Percentiles rank a stretch among this genome's conserved stretches.
phyloP scores from a whole-genome alignment of 2,329 filamentous ascomycete genomes.

The Cytospora piceicola region DNA sequence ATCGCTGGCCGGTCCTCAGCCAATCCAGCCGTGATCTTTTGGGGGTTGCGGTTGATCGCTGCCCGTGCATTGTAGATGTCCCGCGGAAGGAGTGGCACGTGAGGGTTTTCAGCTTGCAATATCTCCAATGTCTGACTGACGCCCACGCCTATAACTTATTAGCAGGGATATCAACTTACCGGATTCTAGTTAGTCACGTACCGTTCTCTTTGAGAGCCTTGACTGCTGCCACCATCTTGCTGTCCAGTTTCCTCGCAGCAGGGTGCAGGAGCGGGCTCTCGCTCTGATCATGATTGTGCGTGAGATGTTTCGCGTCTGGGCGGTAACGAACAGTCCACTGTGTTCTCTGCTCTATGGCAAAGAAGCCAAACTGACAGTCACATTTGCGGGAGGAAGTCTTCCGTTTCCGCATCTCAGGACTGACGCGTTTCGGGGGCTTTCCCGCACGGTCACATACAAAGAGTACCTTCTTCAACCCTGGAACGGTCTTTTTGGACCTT shows the following conservation, averaged over 20 bases:
- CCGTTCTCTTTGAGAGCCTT: slow-evolving; percentile 69
- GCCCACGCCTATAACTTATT: slow-evolving; percentile 58
- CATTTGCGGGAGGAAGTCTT: slow-evolving; percentile 72
- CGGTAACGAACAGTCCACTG: slow-evolving; percentile 70
- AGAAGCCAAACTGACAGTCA: slow-evolving; percentile 71
- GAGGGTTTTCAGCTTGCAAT: slow-evolving; percentile 65
- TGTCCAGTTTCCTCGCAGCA: slow-evolving; percentile 67
- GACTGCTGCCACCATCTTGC: slow-evolving; percentile 69
- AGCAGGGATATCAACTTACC: slow-evolving; percentile 32
- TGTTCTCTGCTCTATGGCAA: slow-evolving; percentile 68
- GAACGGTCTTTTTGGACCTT: slow-evolving; percentile 69
- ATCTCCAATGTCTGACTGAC: slow-evolving; percentile 70
- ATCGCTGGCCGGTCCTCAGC: slow-evolving; percentile 66
- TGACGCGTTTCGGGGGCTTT: slow-evolving; percentile 65
- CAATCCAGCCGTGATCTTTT: slow-evolving; percentile 62
- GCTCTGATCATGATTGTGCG: slow-evolving; percentile 68
- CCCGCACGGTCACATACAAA: slow-evolving; percentile 70
- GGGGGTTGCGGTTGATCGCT: slow-evolving; percentile 67
- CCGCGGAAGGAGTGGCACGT: slow-evolving; percentile 64
- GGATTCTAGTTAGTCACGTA: slow-evolving; percentile 43
- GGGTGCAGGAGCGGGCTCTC: slow-evolving; percentile 70
- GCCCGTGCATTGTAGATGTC: slow-evolving; percentile 71
- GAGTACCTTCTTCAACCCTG: slow-evolving; percentile 68
- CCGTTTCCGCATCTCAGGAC: slow-evolving; percentile 65
- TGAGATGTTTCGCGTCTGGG: slow-evolving; percentile 59